Conservation (phyloP, 129 eudicot species). For the Helianthus tuberosus region DNA sequence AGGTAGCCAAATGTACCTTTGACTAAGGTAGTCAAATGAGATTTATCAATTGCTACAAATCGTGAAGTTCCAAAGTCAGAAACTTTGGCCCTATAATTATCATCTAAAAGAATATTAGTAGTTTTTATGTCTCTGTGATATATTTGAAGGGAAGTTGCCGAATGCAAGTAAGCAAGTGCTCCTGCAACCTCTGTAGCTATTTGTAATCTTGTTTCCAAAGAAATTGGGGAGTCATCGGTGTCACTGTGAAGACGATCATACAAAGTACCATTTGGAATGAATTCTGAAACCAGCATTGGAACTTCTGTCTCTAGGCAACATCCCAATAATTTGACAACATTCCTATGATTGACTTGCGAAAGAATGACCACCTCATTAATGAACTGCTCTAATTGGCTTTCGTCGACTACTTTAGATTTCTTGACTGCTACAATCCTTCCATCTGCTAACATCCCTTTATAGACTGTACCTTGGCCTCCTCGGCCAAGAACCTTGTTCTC, state of each 20-base stretch:
- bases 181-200: conserved; percentile 32
- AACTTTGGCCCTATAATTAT: conserved; percentile 31
- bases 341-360: conserved; percentile 35
- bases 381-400: conserved; percentile 32
- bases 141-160: conserved; percentile 28
- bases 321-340: conserved; percentile 37
- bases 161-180: conserved; percentile 27
- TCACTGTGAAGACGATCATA: conserved; percentile 23
- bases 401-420: conserved; percentile 24
- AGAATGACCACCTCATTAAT: conserved; percentile 37
- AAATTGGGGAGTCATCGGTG: background rate
- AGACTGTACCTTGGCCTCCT: conserved; percentile 35
- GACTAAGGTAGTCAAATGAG: conserved; percentile 33
- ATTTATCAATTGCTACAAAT: conserved; percentile 21
- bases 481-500: conserved; percentile 24
- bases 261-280: conserved; percentile 40
- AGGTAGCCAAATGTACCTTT: conserved; percentile 35
- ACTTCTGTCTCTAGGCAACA: conserved; percentile 41
- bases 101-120: conserved; percentile 35
- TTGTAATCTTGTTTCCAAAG: conserved; percentile 23
- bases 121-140: conserved; percentile 36
- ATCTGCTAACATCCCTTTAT: conserved; percentile 10
- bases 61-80: conserved; percentile 43
- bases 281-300: conserved; percentile 33
- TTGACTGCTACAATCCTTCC: conserved; percentile 35